Base-by-base conservation (phyloP, 2,329 filamentous ascomycete genomes). In the Geosmithia putterillii region DNA sequence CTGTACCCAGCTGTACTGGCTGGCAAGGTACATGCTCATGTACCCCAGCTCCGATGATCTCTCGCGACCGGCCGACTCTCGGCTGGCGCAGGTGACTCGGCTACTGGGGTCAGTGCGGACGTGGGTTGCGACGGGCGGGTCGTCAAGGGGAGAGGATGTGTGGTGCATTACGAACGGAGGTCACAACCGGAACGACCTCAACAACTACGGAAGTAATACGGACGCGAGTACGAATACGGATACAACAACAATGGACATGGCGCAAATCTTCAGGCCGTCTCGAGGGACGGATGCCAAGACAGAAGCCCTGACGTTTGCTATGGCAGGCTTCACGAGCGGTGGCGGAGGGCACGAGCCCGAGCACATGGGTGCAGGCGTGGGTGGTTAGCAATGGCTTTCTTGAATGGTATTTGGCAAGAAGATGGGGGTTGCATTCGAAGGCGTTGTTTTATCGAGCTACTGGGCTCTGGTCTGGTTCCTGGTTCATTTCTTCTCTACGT, bases 1-100 rank as follows among this genome's bases (percentile, higher is more conserved):
- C n/a, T n/a, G n/a, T 2, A 74, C 85, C 14, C 81, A 84, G 52
- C 86, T 81, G 57, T 86, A 81, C 62, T 86, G 78, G 70, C 67
- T 86, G 37, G 81, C 79, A 15, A 81, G 74, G 47, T 73, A 76
- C 52, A 69, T 85, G 53, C 61, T 86, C 43, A 75, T 78, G 54
- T 74, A 75, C 47, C 74, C 71, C 17, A 64, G 69, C 21, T 55
- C 65, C 12, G 60, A 66, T 23, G 73, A 81, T 50, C 67, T 76
- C 54, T 66, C 72, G 38, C 61, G 74, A 52, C 60, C 70, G 14
- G 64, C 76, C n/a, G 78, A 84, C 50, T 59, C 69, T 45, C 71
- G 79, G 7, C 76, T 82, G 47, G 63, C 65, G 42, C 74, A 78
- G 50, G 69, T 81, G 22, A 77, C 83, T 46, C 65, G 72, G 44